Percentiles rank a stretch among this genome's conserved stretches.
phyloP scores from a whole-genome alignment of 1,284 basidiomycete species.

The Pascua guehoae region DNA sequence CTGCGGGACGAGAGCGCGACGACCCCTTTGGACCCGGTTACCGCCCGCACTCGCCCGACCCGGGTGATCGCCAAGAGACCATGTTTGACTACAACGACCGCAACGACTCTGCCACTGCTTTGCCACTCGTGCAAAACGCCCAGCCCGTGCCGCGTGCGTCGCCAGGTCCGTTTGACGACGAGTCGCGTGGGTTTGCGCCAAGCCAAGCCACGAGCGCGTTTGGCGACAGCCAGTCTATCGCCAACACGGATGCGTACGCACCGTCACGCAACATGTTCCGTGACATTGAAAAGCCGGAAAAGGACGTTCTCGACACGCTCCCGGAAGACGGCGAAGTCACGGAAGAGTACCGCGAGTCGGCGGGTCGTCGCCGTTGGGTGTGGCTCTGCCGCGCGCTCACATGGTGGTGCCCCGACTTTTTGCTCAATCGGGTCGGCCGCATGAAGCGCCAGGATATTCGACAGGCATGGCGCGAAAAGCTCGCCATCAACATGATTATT shows the following conservation, averaged over 20 bases:
- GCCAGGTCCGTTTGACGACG: constrained; percentile 61
- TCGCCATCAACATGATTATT: constrained; percentile 92
- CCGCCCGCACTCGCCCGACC: constrained; percentile 51
- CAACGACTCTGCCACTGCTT: constrained; percentile 51
- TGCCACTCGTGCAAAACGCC: constrained; percentile 68
- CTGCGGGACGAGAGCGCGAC: constrained; percentile 52
- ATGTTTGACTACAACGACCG: constrained; percentile 26
- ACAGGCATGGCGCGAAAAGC: constrained; percentile 96
- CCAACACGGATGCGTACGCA: constrained; percentile 85
- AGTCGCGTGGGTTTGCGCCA: constrained; percentile 56
- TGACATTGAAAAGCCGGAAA: constrained; percentile 70
- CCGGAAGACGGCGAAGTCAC: constrained; percentile 78
- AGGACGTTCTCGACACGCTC: constrained; percentile 74
- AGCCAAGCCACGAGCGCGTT: constrained; percentile 64
- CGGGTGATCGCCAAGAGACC: constrained; percentile 3
- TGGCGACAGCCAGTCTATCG: constrained; percentile 72
- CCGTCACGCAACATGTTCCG: constrained; percentile 94
- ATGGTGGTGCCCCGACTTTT: constrained; percentile 77
- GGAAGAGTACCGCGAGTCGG: constrained; percentile 77
- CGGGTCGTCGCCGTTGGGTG: constrained; percentile 82
- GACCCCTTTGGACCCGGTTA: constrained; percentile 60
- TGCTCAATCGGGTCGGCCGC: constrained; percentile 68
- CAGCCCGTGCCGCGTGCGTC: constrained; percentile 62
- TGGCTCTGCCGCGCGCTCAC: constrained; percentile 84
- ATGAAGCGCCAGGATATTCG: constrained; percentile 93